Evolutionary conservation across 2,329 filamentous ascomycete species (phyloP).

Genomic region (Paecilomyces dactylethromorphus): DNA sequence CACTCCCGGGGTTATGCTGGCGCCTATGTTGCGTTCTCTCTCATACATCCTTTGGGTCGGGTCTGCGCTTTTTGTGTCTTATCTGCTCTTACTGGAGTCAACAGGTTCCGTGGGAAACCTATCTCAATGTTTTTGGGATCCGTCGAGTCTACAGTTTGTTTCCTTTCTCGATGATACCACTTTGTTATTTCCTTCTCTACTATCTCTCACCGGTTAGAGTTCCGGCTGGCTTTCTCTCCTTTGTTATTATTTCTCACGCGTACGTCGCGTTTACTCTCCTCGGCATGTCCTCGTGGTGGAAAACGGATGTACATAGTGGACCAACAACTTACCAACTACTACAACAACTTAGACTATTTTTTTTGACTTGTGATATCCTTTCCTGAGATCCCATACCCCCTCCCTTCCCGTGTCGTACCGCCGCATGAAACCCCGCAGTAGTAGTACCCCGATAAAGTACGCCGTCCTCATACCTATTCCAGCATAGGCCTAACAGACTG

Average conservation of each 20-base stretch:
- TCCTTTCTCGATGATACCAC: conserved; percentile 5
- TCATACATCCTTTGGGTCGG: not conserved
- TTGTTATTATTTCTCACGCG: not conserved
- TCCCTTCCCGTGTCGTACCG: not conserved
- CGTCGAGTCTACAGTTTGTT: conserved; percentile 1
- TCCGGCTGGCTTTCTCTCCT: not conserved
- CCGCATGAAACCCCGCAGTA: not conserved
- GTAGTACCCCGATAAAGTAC: not conserved
- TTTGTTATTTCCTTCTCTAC: not conserved
- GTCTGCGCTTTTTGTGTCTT: not conserved
- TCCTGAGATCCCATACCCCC: not conserved
- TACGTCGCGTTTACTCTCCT: not conserved
- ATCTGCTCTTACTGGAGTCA: not conserved
- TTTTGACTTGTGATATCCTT: not conserved
- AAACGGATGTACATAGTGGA: not conserved
- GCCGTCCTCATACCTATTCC: not conserved
- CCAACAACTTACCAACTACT: not conserved
- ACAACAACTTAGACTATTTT: not conserved
- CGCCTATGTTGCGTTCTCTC: not conserved
- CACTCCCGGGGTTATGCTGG: not conserved
- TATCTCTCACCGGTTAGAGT: not conserved
- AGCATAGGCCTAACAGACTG: not conserved
- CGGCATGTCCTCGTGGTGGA: not conserved
- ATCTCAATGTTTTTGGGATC: not conserved
- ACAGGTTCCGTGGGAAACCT: not conserved